Percentiles rank a stretch among this genome's conserved stretches.
Conservation (phyloP, 2,329 filamentous ascomycete genomes). For the Ceratocystis albifundus region DNA sequence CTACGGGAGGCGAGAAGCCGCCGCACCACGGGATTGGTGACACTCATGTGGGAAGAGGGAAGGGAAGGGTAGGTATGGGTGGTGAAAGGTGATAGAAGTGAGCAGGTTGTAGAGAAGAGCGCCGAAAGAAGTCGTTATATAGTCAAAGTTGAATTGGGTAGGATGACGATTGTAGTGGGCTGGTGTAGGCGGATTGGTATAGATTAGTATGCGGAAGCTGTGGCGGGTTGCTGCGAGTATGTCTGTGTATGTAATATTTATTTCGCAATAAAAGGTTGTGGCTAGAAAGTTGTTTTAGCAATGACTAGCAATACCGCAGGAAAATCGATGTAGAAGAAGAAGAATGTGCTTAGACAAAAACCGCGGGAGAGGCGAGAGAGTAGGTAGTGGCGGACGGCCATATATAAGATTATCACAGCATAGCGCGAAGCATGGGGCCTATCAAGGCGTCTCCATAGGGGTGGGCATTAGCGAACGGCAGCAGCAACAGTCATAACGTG, state of each 20-base stretch:
- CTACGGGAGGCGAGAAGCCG: slow-evolving; percentile 20
- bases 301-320: too few species aligned
- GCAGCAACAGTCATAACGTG: neutral
- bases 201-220: too few species aligned
- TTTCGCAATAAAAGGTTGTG: too few species aligned
- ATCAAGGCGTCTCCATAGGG: neutral
- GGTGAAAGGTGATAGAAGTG: neutral
- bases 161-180: too few species aligned
- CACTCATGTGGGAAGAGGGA: slow-evolving; percentile 9
- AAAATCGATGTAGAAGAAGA: neutral
- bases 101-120: neutral
- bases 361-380: neutral
- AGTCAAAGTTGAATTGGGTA: too few species aligned
- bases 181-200: too few species aligned
- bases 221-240: too few species aligned
- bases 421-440: neutral
- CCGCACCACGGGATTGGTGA: slow-evolving; percentile 21
- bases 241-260: too few species aligned
- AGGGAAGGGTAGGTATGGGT: slow-evolving; percentile 12
- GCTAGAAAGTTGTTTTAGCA: too few species aligned
- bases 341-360: neutral
- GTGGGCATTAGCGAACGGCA: too few species aligned
- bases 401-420: neutral
- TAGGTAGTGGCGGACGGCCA: neutral
- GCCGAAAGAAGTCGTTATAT: neutral